Evolutionary conservation across 768 basidiomycete genomes (phyloP).

Genomic region (Rubroboletus pulcherrimus): DNA sequence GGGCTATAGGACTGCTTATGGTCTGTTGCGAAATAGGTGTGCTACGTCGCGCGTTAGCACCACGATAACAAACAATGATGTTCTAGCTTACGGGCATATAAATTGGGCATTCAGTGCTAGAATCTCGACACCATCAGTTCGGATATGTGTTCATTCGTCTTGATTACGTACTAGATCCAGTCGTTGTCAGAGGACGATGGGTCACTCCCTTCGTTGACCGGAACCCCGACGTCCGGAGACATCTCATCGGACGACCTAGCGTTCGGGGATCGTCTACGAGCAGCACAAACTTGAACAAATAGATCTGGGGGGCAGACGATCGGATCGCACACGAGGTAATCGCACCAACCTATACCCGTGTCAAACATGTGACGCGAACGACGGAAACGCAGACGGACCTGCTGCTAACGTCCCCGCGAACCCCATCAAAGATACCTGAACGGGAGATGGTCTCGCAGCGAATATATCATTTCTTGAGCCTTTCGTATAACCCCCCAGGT

Average conservation of each 20-base stretch:
- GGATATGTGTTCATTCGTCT: background rate
- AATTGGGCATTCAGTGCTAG: slow-evolving; percentile 42
- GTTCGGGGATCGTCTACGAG: slow-evolving; percentile 8
- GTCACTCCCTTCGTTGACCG: slow-evolving; percentile 38
- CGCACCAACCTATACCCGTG: slow-evolving; percentile 40
- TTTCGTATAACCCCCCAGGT: slow-evolving; percentile 50
- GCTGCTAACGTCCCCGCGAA: slow-evolving; percentile 47
- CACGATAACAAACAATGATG: background rate
- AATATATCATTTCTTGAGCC: slow-evolving; percentile 51
- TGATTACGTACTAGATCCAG: slow-evolving; percentile 43
- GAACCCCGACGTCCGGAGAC: slow-evolving; percentile 26
- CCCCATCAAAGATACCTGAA: slow-evolving; percentile 50
- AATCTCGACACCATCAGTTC: slow-evolving; percentile 5
- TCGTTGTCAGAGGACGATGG: slow-evolving; percentile 35
- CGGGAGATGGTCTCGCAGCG: slow-evolving; percentile 44
- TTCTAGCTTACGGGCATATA: slow-evolving; percentile 41
- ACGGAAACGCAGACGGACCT: slow-evolving; percentile 18
- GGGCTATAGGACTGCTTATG: slow-evolving; percentile 43
- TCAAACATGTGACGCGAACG: background rate
- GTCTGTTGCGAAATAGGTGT: slow-evolving; percentile 48
- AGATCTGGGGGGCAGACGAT: slow-evolving; percentile 41
- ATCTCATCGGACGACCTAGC: background rate
- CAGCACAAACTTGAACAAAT: slow-evolving; percentile 32
- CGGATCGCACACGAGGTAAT: slow-evolving; percentile 44
- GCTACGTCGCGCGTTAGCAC: slow-evolving; percentile 25